A percentile compares a stretch with the other conserved stretches of the same genome.
Evolutionary conservation across 176 grass and related monocot genomes (phyloP).

Genomic region (Hyparrhenia diplandra): DNA sequence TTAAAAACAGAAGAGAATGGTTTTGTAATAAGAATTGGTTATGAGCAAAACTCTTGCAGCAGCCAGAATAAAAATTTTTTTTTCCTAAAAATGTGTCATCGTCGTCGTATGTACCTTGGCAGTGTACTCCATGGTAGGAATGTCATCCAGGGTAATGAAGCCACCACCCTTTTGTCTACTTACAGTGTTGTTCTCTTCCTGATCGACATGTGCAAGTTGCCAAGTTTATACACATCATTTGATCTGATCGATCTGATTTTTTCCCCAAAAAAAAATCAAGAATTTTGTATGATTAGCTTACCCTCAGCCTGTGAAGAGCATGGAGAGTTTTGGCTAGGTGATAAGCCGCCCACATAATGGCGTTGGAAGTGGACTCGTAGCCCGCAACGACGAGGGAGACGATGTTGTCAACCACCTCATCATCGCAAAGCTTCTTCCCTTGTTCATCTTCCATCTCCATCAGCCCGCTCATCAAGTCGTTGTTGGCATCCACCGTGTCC

Average conservation of each 20-base stretch:
- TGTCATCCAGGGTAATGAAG: constrained; percentile 34
- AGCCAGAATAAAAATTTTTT: no score
- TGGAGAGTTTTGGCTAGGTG: constrained; percentile 25
- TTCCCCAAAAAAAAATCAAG: no score
- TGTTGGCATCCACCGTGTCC: not conserved
- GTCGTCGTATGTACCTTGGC: not conserved
- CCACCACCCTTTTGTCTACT: constrained; percentile 14
- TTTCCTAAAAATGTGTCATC: no score
- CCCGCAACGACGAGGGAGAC: constrained; percentile 16
- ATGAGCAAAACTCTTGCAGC: no score
- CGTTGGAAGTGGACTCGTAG: constrained; percentile 30
- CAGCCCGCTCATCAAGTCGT: constrained; percentile 24
- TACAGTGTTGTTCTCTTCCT: constrained; percentile 13
- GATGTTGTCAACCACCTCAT: constrained; percentile 38
- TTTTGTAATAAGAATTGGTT: no score
- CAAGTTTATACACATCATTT: not conserved
- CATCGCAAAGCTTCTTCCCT: constrained; percentile 24
- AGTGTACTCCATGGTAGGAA: constrained; percentile 22
- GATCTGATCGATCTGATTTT: no score
- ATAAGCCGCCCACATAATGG: constrained; percentile 41
- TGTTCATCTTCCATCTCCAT: constrained; percentile 29
- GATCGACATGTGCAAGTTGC: not conserved
- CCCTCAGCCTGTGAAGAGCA: constrained; percentile 28
- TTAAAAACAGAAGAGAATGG: no score
- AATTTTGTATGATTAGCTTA: not conserved